Base-by-base conservation (phyloP, 345 rosid genomes). In the Stellera chamaejasme region DNA sequence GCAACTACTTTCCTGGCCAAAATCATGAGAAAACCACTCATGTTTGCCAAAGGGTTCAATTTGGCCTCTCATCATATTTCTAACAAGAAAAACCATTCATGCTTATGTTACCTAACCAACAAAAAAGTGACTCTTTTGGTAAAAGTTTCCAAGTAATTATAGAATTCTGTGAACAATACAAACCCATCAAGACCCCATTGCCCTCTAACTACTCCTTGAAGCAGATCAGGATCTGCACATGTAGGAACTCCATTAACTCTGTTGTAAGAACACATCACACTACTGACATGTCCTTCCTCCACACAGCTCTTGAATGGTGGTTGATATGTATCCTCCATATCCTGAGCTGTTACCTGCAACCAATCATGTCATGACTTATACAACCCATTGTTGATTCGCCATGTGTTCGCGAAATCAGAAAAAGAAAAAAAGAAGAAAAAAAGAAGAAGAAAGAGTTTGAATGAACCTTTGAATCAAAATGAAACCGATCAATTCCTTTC, bases 141-240 rank as follows among this genome's bases (percentile, higher is more conserved):
- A 19, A 19, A 19, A 19, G 0, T 19, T 19, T 19, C 23, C 23
- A 19, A 19, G 23, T 19, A 19, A 19, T 19, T 19, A 19, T 19
- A 19, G 23, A 19, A 19, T 19, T 19, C 16, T 52, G 6, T 1
- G 26, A 25, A 36, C 5, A 13, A 48, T 39, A 54, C 45, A 10
- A 27, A 62, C 66, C 66, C 66, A 62, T 53, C 59, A 53, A 62
- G 66, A 13, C 66, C 66, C 66, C 59, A 62, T 32, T 62, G 66
- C 44, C 59, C 66, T 54, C 66, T 53, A 45, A 62, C 32, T 45
- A 46, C 72, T 32, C 78, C 66, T 53, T 62, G n/a, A 13, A 62
- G 65, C 27, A 62, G 32, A 32, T 62, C 66, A 0, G 66, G 66
- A 62, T 62, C 58, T 12, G 66, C 66, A 45, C 66, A 62, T 12